Evolutionary conservation across 345 rosid genomes (phyloP).

Genomic region (Brassica carinata): DNA sequence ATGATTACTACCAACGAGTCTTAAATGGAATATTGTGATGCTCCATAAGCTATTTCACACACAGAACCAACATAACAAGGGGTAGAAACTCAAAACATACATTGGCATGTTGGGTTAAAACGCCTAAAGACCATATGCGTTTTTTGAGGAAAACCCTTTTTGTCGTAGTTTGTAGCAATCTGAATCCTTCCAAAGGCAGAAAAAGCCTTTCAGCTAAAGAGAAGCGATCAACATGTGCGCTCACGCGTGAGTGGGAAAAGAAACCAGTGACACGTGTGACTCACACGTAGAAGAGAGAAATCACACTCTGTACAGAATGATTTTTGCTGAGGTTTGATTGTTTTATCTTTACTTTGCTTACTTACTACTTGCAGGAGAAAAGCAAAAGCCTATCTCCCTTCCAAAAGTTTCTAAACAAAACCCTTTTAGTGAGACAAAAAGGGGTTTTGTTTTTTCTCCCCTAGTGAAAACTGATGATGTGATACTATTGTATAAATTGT

Average conservation of each 20-base stretch:
- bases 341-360: constrained; percentile 22
- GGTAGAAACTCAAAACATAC: constrained; percentile 29
- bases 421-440: constrained; percentile 28
- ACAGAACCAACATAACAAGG: constrained; percentile 14
- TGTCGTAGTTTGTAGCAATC: constrained; percentile 25
- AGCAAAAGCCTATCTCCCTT: constrained; percentile 23
- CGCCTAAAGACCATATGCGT: background rate
- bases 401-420: constrained; percentile 20
- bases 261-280: constrained; percentile 21
- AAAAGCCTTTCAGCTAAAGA: constrained; percentile 7
- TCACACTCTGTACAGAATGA: constrained; percentile 35
- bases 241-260: background rate
- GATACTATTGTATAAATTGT: constrained; percentile 36
- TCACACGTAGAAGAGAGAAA: constrained; percentile 26
- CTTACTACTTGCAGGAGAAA: constrained; percentile 17
- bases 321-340: constrained; percentile 35
- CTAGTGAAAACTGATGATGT: constrained; percentile 28
- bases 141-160: constrained; percentile 24
- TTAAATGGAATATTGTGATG: constrained; percentile 92
- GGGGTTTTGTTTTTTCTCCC: constrained; percentile 14
- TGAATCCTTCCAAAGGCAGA: constrained; percentile 29
- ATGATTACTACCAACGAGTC: constrained; percentile 96
- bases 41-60: constrained; percentile 13
- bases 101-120: constrained; percentile 7
- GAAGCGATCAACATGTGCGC: constrained; percentile 25